Conservation (phyloP, 306 rosid species). For the Prunus padus region DNA sequence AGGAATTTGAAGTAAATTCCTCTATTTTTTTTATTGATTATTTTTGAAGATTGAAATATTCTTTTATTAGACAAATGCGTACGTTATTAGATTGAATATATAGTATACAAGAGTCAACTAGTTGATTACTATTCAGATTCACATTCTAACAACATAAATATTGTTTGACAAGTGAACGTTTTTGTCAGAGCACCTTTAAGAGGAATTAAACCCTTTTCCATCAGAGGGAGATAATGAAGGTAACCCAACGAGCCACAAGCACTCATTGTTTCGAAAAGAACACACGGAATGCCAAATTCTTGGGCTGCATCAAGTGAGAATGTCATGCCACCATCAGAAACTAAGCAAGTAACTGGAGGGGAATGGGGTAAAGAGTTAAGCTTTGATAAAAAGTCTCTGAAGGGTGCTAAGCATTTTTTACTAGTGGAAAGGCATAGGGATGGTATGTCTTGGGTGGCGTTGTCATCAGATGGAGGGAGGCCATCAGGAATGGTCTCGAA, state of each 20-base stretch:
- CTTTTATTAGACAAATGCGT: too few relatives aligned
- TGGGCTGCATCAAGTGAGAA: conserved; percentile 34
- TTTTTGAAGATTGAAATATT: too few relatives aligned
- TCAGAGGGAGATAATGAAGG: conserved; percentile 21
- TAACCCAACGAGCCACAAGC: conserved; percentile 37
- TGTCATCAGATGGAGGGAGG: conserved; percentile 19
- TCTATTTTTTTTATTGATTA: not conserved
- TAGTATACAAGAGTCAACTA: too few relatives aligned
- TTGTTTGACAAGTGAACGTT: too few relatives aligned
- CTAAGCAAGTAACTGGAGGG: conserved; percentile 31
- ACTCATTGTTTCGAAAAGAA: conserved; percentile 30
- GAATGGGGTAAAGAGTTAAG: conserved; percentile 12
- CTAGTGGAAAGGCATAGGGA: not conserved
- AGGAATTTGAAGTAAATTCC: too few relatives aligned
- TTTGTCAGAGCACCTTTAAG: conserved; percentile 28
- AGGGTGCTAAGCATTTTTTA: conserved; percentile 8
- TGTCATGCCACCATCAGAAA: conserved; percentile 36
- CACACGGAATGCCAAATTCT: conserved; percentile 33
- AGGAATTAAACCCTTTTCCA: conserved; percentile 24
- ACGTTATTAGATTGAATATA: too few relatives aligned
- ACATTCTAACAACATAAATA: too few relatives aligned
- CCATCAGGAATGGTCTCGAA: conserved; percentile 33
- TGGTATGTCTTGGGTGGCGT: conserved; percentile 24
- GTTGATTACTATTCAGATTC: too few relatives aligned
- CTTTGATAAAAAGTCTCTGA: conserved; percentile 17